Base-by-base conservation (phyloP, 495 filamentous ascomycete genomes). In the Geoglossum glabrum region DNA sequence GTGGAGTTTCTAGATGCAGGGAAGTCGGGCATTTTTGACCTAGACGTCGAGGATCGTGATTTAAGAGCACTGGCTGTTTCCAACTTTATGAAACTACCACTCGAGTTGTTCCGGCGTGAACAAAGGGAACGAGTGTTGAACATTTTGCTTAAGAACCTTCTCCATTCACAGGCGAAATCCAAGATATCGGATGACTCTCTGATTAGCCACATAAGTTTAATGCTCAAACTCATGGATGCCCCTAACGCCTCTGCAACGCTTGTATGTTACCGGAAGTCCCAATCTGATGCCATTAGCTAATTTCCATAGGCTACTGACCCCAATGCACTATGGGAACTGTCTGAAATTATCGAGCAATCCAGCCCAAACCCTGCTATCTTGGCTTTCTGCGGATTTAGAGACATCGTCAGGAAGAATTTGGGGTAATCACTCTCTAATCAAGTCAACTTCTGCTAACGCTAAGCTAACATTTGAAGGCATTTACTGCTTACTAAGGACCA, bases 171-270 rank as follows among this genome's bases (percentile, higher is more conserved):
- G 19, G 21, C 31, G 25, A 19, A 56, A 9, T 23, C 1, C 25
- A 33, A 36, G 1, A 7, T 56, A 9, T n/a, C 54, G 34, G 21
- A 1, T 34, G 54, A 56, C 28, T 27, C 34, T 3, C 9, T 34
- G 9, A 27, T 1, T 40, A 26, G 25, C 25, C 45, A 50, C 4
- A 51, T 58, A 23, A 56, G 56, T 33, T 17, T 56, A 25, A 59
- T 59, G 0, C 23, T 57, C 13, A 59, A 59, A 21, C 33, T 59
- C 3, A 59, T 56, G 49, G 33, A 50, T 13, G 28, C 45, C 21
- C 57, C 57, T 6, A 59, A 59, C 33, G 31, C 57, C 13, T 54
- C 57, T 7, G 31, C 57, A n/a, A 57, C 25, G 50, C 28, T 59
- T 26, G 51, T 40, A 56, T 27, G 27, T 36, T 13, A 21, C n/a